Base-by-base conservation (phyloP, 441 rosid species). In the Euphorbia schlechtendalii region DNA sequence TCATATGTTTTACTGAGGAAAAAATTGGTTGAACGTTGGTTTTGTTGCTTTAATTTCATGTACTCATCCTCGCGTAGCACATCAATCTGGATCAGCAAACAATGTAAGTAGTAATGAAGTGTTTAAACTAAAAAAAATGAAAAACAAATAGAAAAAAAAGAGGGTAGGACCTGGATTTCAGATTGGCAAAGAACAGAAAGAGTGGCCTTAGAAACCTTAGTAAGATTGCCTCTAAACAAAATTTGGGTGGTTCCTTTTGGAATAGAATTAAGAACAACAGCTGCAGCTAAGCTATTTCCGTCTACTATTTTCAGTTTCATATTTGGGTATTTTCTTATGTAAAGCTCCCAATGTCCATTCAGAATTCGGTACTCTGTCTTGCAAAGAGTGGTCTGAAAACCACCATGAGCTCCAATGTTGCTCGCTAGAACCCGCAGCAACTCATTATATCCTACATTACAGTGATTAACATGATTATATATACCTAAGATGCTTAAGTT, bases 251-350 rank as follows among this genome's bases (percentile, higher is more conserved):
- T 69, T 9, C 70, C 73, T 43, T 56, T 43, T 0, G 79, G 76
- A 2, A 76, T 69, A 52, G 48, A 32, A 46, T 68, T 65, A 10
- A 68, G 40, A 48, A 76, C 68, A 27, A 72, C 48, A 7, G 76
- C 76, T 18, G 65, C 79, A 0, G 71, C 71, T 64, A 76, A 59
- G 63, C 66, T 68, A 46, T 75, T 75, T 24, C 78, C 78, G 40
- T 75, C 78, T 32, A 75, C 78, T 59, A 75, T 34, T 65, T 72
- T 76, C n/a, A 69, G 1, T 40, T 61, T 72, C 20, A 76, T 25
- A 9, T 51, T 13, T 3, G 71, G 73, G 10, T 76, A 13, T 58
- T 32, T 72, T 52, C 60, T 24, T 9, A 71, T 25, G 41, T 30
- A 71, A 10, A 75, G 3, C 41, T 69, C 69, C 5, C 76, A 76